Base-by-base conservation (phyloP, 129 eudicot species). In the Arctium minus region DNA sequence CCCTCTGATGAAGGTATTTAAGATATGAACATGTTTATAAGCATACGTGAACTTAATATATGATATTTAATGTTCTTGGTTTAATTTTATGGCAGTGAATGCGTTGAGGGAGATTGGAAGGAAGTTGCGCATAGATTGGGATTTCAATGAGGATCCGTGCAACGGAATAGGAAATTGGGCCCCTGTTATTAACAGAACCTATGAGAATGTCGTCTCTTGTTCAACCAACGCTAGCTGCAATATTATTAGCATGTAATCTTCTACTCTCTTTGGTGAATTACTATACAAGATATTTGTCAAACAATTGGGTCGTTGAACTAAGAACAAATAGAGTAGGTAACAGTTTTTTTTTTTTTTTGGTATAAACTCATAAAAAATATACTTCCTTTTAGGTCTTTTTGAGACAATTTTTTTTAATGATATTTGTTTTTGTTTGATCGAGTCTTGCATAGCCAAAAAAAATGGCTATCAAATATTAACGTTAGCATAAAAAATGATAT, bases 81-180 rank as follows among this genome's bases (percentile, higher is more conserved):
- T 12, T 84, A 13, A 2, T 33, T 67, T 80, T 85, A 60, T 60
- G 35, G 33, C 77, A 86, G 92, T 91, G 53, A 33, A 60, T 39
- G 82, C 89, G 3, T 74, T 88, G 83, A 3, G 35, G 79, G 78
- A 60, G 35, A 82, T 91, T 17, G 92, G 83, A 10, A 79, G 64
- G 74, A 82, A 83, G 11, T 71, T 91, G 83, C 80, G 90, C 42
- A 91, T 85, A 68, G 84, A 85, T 31, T 91, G 94, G 92, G 76
- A 91, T 68, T 87, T 91, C 60, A 83, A 81, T 36, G 88, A 75
- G 72, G 90, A 87, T 78, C 90, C 95, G 3, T 91, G 95, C 78
- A 70, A 85, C 38, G 89, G 88, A 71, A 8, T 13, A 10, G 22
- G 10, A 73, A 82, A 82, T 3, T 90, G 93, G 93, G 38, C 1